phyloP scores from a whole-genome alignment of 768 basidiomycete genomes.

The Phylloporus arenicola region DNA sequence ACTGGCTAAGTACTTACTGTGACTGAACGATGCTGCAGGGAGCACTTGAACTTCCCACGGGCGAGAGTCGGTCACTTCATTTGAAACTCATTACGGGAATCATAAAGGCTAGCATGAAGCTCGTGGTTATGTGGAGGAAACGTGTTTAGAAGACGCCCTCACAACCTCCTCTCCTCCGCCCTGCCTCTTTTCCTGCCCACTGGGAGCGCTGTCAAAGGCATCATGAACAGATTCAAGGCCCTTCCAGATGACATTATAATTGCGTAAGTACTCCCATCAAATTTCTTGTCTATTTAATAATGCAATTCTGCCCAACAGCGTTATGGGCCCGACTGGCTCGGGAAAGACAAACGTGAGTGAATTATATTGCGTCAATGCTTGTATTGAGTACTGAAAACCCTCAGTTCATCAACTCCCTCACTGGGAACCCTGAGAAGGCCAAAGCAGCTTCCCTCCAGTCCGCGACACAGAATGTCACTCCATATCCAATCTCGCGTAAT shows the following conservation, averaged over 20 bases:
- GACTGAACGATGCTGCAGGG: too few relatives aligned
- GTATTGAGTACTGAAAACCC: background rate
- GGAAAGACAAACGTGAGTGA: background rate
- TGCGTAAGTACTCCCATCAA: background rate
- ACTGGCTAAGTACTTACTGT: too few relatives aligned
- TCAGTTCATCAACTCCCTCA: background rate
- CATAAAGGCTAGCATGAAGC: too few relatives aligned
- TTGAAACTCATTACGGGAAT: too few relatives aligned
- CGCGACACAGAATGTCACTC: background rate
- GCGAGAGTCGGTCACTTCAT: too few relatives aligned
- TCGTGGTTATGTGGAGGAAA: too few relatives aligned
- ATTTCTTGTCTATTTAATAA: background rate
- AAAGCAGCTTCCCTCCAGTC: background rate
- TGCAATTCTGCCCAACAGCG: background rate
- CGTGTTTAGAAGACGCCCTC: too few relatives aligned
- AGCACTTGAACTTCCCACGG: too few relatives aligned
- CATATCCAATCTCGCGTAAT: background rate
- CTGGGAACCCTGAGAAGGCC: background rate
- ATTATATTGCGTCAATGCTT: background rate
- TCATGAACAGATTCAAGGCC: background rate
- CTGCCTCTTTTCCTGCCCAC: too few relatives aligned
- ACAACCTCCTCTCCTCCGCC: too few relatives aligned
- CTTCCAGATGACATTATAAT: background rate
- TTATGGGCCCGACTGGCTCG: background rate
- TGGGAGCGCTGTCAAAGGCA: too few relatives aligned